phyloP scores from a whole-genome alignment of 1,139 yeast genomes.

The Geotrichum siamense region DNA sequence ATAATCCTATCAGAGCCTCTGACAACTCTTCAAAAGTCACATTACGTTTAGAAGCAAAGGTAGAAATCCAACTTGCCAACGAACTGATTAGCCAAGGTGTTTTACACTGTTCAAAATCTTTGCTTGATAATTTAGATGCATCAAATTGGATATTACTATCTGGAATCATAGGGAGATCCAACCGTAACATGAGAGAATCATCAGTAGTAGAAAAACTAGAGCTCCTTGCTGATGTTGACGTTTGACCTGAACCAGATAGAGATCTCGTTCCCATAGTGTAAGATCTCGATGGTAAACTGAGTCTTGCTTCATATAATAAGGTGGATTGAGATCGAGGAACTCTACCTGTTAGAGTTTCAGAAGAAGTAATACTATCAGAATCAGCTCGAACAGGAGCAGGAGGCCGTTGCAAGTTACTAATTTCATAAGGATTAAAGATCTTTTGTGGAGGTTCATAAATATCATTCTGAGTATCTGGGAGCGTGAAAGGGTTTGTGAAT shows the following conservation, averaged over 20 bases:
- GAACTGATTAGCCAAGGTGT: constrained; percentile 46
- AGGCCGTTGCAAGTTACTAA: not conserved
- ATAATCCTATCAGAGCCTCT: constrained; percentile 44
- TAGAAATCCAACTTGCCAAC: constrained; percentile 33
- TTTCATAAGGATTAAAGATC: not conserved
- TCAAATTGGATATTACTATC: constrained; percentile 33
- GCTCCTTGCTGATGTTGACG: constrained; percentile 21
- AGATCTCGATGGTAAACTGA: constrained; percentile 16
- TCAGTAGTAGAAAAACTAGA: constrained; percentile 25
- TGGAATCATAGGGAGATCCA: constrained; percentile 34
- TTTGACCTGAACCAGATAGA: constrained; percentile 10
- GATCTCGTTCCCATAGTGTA: constrained; percentile 17
- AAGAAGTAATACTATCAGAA: constrained; percentile 10
- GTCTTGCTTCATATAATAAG: constrained; percentile 8
- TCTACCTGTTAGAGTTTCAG: constrained; percentile 10
- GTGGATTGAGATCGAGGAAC: constrained; percentile 15
- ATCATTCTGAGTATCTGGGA: not conserved
- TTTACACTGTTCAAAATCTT: constrained; percentile 39
- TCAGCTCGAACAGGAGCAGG: constrained; percentile 4
- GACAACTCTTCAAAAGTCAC: constrained; percentile 36
- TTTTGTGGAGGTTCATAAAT: constrained; percentile 1
- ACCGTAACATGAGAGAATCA: constrained; percentile 26
- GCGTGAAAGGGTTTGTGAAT: not conserved
- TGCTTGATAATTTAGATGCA: constrained; percentile 38
- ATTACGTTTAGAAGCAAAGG: constrained; percentile 36